These are phyloP conservation scores for Polygonum aviculare DNA, from an alignment of 148 eudicot species.

Conservation along the genomic window DNA sequence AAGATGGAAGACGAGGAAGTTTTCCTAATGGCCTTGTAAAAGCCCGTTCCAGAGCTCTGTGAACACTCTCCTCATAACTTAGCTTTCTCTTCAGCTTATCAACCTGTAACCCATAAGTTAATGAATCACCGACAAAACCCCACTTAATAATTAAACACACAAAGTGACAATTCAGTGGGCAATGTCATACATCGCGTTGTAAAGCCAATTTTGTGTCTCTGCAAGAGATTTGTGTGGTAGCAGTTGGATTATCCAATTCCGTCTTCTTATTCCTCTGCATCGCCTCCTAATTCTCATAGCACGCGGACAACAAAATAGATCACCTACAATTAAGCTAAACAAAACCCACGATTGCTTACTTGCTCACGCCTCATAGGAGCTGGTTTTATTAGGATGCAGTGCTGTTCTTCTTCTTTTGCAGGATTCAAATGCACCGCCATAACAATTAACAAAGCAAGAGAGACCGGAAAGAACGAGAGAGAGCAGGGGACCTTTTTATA, in stretches of 20 bases:
- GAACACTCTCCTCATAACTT: conserved; percentile 66
- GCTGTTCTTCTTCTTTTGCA: background rate
- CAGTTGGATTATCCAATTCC: conserved; percentile 9
- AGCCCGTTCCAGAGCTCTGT: conserved; percentile 67
- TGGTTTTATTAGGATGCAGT: background rate
- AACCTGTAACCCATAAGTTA: conserved; percentile 31
- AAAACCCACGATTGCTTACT: background rate
- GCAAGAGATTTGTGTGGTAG: background rate
- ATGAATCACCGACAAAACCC: background rate
- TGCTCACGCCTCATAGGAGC: background rate
- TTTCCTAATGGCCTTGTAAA: conserved; percentile 62
- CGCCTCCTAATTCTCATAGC: conserved; percentile 6
- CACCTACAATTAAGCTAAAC: background rate
- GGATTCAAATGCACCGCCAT: background rate
- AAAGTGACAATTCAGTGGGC: background rate
- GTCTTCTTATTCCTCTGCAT: conserved; percentile 1
- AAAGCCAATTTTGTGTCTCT: conserved; percentile 16
- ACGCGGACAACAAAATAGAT: background rate
- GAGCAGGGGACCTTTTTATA: background rate
- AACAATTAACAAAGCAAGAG: background rate
- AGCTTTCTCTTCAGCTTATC: conserved; percentile 70
- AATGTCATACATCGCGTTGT: conserved; percentile 9
- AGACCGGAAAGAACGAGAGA: background rate
- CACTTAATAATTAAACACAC: background rate
- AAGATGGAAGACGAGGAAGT: conserved; percentile 75